Evolutionary conservation across 208 protist species (phyloP).

Genomic region (Acanthamoeba culbertsoni): DNA sequence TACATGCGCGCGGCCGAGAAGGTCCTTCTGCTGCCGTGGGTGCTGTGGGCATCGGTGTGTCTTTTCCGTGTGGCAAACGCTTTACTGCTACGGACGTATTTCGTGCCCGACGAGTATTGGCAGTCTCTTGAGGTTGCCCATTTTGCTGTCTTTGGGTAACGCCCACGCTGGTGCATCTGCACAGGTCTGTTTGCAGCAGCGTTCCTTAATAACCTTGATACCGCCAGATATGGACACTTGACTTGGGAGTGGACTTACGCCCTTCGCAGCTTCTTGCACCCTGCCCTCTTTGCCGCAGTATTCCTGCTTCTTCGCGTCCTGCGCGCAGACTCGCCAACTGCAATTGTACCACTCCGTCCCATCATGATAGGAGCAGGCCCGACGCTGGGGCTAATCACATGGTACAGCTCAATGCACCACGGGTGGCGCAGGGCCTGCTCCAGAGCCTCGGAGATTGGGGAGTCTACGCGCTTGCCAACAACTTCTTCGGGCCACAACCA

Average conservation of each 20-base stretch:
- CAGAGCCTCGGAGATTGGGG: neutral
- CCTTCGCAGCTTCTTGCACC: slow-evolving; percentile 75
- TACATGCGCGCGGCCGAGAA: too few species aligned
- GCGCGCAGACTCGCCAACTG: slow-evolving; percentile 54
- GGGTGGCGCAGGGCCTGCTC: neutral
- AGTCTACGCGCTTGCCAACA: neutral
- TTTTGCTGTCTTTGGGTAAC: slow-evolving; percentile 69
- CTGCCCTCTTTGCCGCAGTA: slow-evolving; percentile 68
- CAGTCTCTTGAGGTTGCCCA: slow-evolving; percentile 80
- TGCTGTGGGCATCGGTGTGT: neutral
- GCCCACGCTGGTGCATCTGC: neutral
- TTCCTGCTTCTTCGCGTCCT: slow-evolving; percentile 71
- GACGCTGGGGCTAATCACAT: neutral
- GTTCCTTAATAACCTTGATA: neutral
- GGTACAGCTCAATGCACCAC: neutral
- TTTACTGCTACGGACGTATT: slow-evolving; percentile 66
- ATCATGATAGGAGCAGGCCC: neutral
- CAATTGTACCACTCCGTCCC: slow-evolving; percentile 53
- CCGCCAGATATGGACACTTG: slow-evolving; percentile 76
- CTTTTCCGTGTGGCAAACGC: slow-evolving; percentile 46
- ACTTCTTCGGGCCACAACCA: neutral
- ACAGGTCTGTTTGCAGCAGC: neutral
- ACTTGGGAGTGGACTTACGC: slow-evolving; percentile 78
- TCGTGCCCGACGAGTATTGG: slow-evolving; percentile 82
- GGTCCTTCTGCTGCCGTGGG: neutral